These are phyloP conservation scores for Plasmodium yoelii DNA, from an alignment of 169 alveolate genomes.

Conservation along the genomic window DNA sequence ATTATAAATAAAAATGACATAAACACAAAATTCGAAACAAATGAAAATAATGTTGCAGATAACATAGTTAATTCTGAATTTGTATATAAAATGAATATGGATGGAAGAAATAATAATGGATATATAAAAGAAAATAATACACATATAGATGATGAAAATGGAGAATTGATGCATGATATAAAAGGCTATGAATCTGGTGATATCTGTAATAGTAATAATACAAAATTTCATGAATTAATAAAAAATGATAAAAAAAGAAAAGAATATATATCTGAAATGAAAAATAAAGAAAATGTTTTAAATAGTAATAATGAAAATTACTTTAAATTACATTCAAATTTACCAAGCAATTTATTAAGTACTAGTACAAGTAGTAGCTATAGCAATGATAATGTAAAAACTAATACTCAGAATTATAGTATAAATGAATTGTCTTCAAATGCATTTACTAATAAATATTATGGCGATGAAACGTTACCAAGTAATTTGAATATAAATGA, in stretches of 20 bases:
- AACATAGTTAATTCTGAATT: not conserved
- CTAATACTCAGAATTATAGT: constrained; percentile 16
- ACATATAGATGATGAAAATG: not conserved
- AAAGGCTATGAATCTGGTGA: constrained; percentile 35
- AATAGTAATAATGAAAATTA: constrained; percentile 29
- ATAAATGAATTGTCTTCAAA: constrained; percentile 39
- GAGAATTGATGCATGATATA: not conserved
- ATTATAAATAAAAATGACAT: not conserved
- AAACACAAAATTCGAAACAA: not conserved
- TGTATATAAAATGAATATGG: constrained; percentile 4
- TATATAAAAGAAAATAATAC: not conserved
- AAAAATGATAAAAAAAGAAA: constrained; percentile 42
- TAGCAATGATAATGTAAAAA: constrained; percentile 50
- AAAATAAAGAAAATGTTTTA: constrained; percentile 8
- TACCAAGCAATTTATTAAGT: constrained; percentile 60
- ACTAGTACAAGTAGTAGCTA: constrained; percentile 70
- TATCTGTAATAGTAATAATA: not conserved
- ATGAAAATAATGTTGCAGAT: not conserved
- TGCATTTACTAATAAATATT: constrained; percentile 16
- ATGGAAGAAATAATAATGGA: not conserved
- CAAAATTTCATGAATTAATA: not conserved
- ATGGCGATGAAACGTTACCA: constrained; percentile 10
- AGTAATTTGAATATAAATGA: constrained; percentile 24
- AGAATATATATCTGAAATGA: constrained; percentile 36
- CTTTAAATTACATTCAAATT: constrained; percentile 48